A percentile compares a stretch with the other conserved stretches of the same genome.
Conservation (phyloP, 148 eudicot species). For the Tetragonia tetragonoides region DNA sequence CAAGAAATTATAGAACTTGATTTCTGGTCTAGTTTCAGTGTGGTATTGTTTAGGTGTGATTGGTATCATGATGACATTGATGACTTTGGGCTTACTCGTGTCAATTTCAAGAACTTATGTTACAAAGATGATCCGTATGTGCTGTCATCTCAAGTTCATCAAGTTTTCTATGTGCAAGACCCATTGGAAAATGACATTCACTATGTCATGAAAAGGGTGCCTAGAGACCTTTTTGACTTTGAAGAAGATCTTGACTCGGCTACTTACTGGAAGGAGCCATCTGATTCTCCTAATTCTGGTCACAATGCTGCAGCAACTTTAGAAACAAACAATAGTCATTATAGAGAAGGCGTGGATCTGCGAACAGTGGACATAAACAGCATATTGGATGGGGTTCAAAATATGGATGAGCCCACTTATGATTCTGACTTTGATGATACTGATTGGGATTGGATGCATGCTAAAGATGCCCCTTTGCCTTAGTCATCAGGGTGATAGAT, state of each 20-base stretch:
- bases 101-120: background rate
- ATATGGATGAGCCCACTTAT: background rate
- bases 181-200: background rate
- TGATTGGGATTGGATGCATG: constrained; percentile 1
- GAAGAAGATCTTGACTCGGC: background rate
- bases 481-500: background rate
- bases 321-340: background rate
- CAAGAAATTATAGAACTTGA: constrained; percentile 8
- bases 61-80: background rate
- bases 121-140: background rate
- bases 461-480: no score
- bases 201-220: background rate
- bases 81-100: constrained; percentile 3
- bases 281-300: background rate
- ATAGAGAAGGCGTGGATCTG: background rate
- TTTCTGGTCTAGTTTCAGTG: background rate
- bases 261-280: no score
- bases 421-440: background rate
- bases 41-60: constrained; percentile 10
- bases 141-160: background rate
- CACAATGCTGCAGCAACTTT: background rate
- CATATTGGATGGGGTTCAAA: no score
- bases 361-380: background rate
- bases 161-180: background rate
- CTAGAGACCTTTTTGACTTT: background rate